Base-by-base conservation (phyloP, 148 eudicot species). In the Polygonum maritimum region DNA sequence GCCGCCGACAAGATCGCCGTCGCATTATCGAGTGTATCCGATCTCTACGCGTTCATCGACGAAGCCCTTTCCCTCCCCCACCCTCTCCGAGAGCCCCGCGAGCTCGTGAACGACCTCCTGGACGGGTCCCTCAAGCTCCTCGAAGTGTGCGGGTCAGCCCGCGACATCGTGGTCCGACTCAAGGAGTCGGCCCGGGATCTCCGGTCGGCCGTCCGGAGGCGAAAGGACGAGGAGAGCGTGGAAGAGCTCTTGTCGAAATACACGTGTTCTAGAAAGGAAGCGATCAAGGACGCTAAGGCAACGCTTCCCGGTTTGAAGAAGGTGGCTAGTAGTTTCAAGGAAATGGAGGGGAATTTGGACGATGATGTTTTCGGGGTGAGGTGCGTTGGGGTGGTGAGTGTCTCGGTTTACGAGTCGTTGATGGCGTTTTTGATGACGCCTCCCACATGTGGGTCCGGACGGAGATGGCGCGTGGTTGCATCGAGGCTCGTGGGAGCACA, bases 321-420 rank as follows among this genome's bases (percentile, higher is more conserved):
- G 71, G 44, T 65, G 45, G 71, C 19, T 4, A 31, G 9, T 12
- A 22, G 31, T 13, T 60, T 60, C 36, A 8, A 31, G 35, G 63
- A 57, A 8, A 21, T 21, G 33, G 63, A n/a, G 26, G 54, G 4
- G 2, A 13, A 3, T 1, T 16, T 14, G 15, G 36, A 36, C 21
- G 71, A 65, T 21, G 44, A 71, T 33, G 86, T 81, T 11, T 36
- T 60, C 38, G 69, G 69, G 36, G 69, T 84, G 36, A 78, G 71
- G 47, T 81, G 81, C 44, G 82, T 79, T 0, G 74, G 82, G 7
- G 51, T 79, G 26, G 60, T 84, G 39, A 81, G 73, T 47, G 60
- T 80, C 31, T 80, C 82, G 0, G 79, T 82, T 2, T 65, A 78
- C 6, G 80, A 74, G 5, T 78, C 83, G 0, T 75, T 85, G 0